Percentiles rank a stretch among this genome's conserved stretches.
These are phyloP conservation scores for Dothideomycetes sp. DNA, from an alignment of 2,329 filamentous ascomycete species.

Conservation along the genomic window DNA sequence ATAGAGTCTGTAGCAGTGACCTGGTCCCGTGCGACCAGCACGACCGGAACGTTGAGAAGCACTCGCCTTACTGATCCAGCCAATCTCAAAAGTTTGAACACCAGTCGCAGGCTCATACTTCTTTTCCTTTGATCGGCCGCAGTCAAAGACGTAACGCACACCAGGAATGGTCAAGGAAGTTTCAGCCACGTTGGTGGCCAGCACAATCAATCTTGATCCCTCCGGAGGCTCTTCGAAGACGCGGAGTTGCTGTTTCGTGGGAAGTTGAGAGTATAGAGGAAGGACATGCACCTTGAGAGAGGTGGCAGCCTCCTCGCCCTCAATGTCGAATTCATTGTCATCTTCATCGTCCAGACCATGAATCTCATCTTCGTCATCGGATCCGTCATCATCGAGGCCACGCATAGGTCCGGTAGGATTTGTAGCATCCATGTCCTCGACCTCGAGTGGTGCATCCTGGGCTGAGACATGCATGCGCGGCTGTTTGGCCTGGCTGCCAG, in stretches of 20 bases:
- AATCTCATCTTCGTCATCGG: constrained; percentile 44
- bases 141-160: constrained; percentile 91
- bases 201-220: constrained; percentile 70
- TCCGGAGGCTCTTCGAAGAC: constrained; percentile 76
- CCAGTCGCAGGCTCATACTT: constrained; percentile 79
- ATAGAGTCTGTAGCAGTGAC: constrained; percentile 90
- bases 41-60: constrained; percentile 85
- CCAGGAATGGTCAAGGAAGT: constrained; percentile 95
- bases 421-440: constrained; percentile 68
- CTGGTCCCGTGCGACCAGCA: constrained; percentile 88
- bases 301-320: constrained; percentile 44
- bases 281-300: constrained; percentile 70
- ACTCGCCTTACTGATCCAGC: constrained; percentile 96
- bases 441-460: constrained; percentile 60
- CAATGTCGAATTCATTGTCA: constrained; percentile 38
- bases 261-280: constrained; percentile 87
- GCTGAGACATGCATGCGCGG: constrained; percentile 63
- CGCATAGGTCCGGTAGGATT: constrained; percentile 23
- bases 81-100: constrained; percentile 89
- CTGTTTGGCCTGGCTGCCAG: constrained; percentile 37
- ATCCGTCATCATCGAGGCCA: constrained; percentile 28
- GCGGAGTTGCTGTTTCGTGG: constrained; percentile 78
- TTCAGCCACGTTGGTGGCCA: constrained; percentile 94
- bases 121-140: constrained; percentile 83
- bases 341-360: constrained; percentile 47